Percentiles rank a stretch among this genome's conserved stretches.
These are phyloP conservation scores for Cercis canadensis DNA, from an alignment of 306 rosid species.

Conservation along the genomic window DNA sequence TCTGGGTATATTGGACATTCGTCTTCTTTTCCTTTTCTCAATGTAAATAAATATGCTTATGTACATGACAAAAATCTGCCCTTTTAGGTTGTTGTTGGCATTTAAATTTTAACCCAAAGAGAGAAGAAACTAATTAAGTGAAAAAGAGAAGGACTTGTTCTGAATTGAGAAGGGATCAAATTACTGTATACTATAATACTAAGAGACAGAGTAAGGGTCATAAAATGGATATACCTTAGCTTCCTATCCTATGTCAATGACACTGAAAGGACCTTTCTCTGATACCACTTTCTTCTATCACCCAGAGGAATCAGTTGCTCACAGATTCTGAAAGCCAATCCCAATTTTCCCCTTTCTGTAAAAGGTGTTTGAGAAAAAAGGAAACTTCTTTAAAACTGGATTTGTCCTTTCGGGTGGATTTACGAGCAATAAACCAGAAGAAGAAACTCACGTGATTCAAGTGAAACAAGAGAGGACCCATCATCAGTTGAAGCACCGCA, in stretches of 20 bases:
- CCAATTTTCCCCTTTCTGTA: slow-evolving; percentile 35
- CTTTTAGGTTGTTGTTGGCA: slow-evolving; percentile 25
- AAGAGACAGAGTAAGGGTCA: slow-evolving; percentile 16
- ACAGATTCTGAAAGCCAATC: slow-evolving; percentile 36
- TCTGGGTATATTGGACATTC: slow-evolving; percentile 28
- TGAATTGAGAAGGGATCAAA: background rate
- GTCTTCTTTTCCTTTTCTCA: background rate
- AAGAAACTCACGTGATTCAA: slow-evolving; percentile 60
- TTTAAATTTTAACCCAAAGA: slow-evolving; percentile 14
- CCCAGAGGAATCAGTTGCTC: slow-evolving; percentile 32
- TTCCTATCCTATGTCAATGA: slow-evolving; percentile 27
- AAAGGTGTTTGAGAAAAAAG: slow-evolving; percentile 25
- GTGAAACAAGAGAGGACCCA: slow-evolving; percentile 21
- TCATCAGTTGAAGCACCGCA: slow-evolving; percentile 13
- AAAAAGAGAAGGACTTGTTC: background rate
- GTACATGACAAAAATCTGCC: background rate
- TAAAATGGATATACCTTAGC: slow-evolving; percentile 12
- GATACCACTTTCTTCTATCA: slow-evolving; percentile 36
- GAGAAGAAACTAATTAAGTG: background rate
- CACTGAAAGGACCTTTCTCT: slow-evolving; percentile 30
- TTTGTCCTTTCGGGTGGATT: slow-evolving; percentile 37
- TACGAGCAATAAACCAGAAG: slow-evolving; percentile 31
- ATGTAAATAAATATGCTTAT: background rate
- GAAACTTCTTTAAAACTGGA: slow-evolving; percentile 29
- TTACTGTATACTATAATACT: no score